Base-by-base conservation (phyloP, 2,329 filamentous ascomycete species). In the Monilinia aucupariae region DNA sequence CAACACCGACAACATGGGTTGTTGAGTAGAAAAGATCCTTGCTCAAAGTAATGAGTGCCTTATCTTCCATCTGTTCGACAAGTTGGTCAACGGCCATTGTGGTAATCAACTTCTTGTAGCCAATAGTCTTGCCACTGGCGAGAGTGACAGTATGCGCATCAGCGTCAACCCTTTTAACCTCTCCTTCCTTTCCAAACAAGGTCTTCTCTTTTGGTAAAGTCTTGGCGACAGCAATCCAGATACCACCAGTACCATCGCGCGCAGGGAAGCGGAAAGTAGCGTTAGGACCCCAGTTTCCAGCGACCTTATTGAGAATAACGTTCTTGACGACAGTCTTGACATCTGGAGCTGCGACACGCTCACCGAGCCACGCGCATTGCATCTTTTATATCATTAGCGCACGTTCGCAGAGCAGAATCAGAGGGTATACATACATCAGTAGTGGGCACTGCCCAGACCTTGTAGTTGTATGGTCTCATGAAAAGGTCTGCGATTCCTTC, bases 381-480 rank as follows among this genome's bases (percentile, higher is more conserved):
- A 99, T 99, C 92, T 96, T 70, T 34, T n/a, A 22, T 13, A 32
- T 17, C 17, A 55, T 65, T 47, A 66, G 54, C 34, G 51, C 13
- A 7, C 17, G 4, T 32, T 25, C 15, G 34, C 15, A 34, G 20
- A n/a, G 2, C 15, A 39, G 13, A 41, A 13, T 41, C 4, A n/a
- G 39, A 34, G n/a, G 45, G 27, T n/a, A 2, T 9, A 47, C 67
- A 43, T 83, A 96, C 91, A 87, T 96, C 96, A 71, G 89, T 96
- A 63, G 93, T 97, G 64, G 94, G 94, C 72, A 97, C 93, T 67
- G 94, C 94, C 94, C 94, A 99, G 76, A 99, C 94, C 82, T 99
- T 99, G 87, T 88, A 99, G 86, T 99, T 99, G 85, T 99, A 99
- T 61, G 94, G 94, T 73, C 94, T 85, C 94, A 99, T 99, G 85